A percentile compares a stretch with the other conserved stretches of the same genome.
These are phyloP conservation scores for Corylus avellana DNA, from an alignment of 306 rosid species.

Conservation along the genomic window DNA sequence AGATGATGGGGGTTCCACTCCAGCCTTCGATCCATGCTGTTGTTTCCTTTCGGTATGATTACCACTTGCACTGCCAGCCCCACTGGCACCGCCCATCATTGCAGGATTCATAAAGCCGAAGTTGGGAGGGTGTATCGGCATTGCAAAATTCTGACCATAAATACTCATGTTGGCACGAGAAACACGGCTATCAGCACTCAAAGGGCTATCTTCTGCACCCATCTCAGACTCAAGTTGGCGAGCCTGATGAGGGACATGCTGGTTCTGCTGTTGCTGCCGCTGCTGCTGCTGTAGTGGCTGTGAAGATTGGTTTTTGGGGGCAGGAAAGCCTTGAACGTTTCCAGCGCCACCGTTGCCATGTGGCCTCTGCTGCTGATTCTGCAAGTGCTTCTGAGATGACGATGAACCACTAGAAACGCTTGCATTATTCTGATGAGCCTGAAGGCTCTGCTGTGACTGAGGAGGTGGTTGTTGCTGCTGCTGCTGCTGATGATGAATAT, in stretches of 20 bases:
- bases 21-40: slow-evolving; percentile 59
- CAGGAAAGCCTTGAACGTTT: slow-evolving; percentile 78
- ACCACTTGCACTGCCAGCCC: slow-evolving; percentile 46
- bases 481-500: slow-evolving; percentile 60
- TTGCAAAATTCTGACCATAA: slow-evolving; percentile 70
- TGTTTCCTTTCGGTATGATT: slow-evolving; percentile 64
- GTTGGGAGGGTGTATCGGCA: slow-evolving; percentile 72
- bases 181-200: slow-evolving; percentile 73
- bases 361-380: slow-evolving; percentile 76
- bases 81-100: slow-evolving; percentile 32
- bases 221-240: slow-evolving; percentile 80
- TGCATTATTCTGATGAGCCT: slow-evolving; percentile 69
- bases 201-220: slow-evolving; percentile 86
- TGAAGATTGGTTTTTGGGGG: slow-evolving; percentile 56
- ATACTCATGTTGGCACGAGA: slow-evolving; percentile 59
- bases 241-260: slow-evolving; percentile 51
- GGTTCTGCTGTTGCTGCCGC: slow-evolving; percentile 57
- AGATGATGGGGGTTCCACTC: slow-evolving; percentile 50
- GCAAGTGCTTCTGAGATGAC: slow-evolving; percentile 82
- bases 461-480: slow-evolving; percentile 58
- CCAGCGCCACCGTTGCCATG: slow-evolving; percentile 51
- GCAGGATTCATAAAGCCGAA: slow-evolving; percentile 76
- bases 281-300: slow-evolving; percentile 58
- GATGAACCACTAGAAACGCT: slow-evolving; percentile 71
- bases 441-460: slow-evolving; percentile 72